Base-by-base conservation (phyloP, 164 flowering plant genomes). In the Nelumbo lutea region DNA sequence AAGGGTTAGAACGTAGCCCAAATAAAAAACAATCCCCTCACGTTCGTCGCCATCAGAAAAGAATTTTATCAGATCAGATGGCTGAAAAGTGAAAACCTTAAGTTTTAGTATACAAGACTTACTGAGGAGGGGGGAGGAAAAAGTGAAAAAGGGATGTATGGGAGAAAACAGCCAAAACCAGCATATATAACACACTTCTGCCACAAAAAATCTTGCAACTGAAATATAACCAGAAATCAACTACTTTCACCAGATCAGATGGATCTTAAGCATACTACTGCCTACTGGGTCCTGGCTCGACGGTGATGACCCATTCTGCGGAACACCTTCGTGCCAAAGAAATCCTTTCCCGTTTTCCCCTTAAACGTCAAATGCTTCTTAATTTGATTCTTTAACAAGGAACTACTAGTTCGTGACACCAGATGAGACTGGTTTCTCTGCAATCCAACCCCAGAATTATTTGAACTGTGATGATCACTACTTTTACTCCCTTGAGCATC, bases 311-410 rank as follows among this genome's bases (percentile, higher is more conserved):
- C 83, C 76, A 39, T 51, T 64, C 69, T 71, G 8, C 73, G 68
- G 59, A 76, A 81, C 57, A 73, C 39, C 65, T 74, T 81, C 3
- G 70, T 53, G 62, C 74, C 51, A 53, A 78, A 73, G 3, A 73
- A 52, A 51, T 79, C 77, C 63, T 75, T 75, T 53, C 78, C 72
- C 4, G 55, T 43, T 68, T 73, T 79, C 53, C 76, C 72, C 42
- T 73, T 77, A 42, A 79, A 82, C 13, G 78, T 55, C 65, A 79
- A 78, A 78, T 76, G 85, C 68, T 66, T 73, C 65, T 76, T 82
- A 39, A 82, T 68, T 42, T 72, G 81, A 59, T 68, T 73, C 70
- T 70, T 79, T 59, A 79, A 62, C 27, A 70, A 68, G 41, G 78
- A 73, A 42, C 71, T 62, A 38, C 47, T 65, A 67, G 68, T 46